Conservation (phyloP, 2,329 filamentous ascomycete genomes). For the Colletotrichum eremochloae region DNA sequence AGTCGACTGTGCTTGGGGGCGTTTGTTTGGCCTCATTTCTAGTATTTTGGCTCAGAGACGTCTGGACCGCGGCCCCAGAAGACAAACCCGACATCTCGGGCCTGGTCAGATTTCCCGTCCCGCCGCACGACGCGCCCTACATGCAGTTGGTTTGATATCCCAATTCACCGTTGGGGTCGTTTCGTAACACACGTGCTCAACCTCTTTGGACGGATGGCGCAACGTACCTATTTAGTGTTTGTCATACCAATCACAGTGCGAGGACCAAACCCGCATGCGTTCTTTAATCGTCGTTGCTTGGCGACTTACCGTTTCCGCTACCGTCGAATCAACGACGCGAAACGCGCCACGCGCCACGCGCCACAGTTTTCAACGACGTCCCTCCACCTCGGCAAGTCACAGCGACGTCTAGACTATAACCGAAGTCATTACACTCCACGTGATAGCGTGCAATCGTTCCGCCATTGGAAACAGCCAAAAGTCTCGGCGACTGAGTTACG, state of each 20-base stretch:
- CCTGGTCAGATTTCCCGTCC: conserved; percentile 1
- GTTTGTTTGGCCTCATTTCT: conserved; percentile 20
- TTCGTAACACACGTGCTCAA: conserved; percentile 24
- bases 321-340: conserved; percentile 8
- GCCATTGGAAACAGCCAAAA: conserved; percentile 1
- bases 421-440: not conserved
- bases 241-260: not conserved
- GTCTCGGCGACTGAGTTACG: not conserved
- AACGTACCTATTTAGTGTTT: not conserved
- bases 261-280: not conserved
- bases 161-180: conserved; percentile 11
- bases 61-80: not conserved
- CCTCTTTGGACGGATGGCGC: not conserved
- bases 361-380: conserved; percentile 12
- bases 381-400: not conserved
- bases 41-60: conserved; percentile 11
- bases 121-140: conserved; percentile 14
- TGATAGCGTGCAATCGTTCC: not conserved
- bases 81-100: conserved; percentile 13
- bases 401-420: not conserved
- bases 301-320: conserved; percentile 19
- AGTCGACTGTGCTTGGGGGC: not conserved
- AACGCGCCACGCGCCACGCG: not conserved
- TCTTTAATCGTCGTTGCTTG: not conserved
- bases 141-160: conserved; percentile 3